These are phyloP conservation scores for Eucalyptus pauciflora DNA, from an alignment of 345 rosid species.

Conservation along the genomic window DNA sequence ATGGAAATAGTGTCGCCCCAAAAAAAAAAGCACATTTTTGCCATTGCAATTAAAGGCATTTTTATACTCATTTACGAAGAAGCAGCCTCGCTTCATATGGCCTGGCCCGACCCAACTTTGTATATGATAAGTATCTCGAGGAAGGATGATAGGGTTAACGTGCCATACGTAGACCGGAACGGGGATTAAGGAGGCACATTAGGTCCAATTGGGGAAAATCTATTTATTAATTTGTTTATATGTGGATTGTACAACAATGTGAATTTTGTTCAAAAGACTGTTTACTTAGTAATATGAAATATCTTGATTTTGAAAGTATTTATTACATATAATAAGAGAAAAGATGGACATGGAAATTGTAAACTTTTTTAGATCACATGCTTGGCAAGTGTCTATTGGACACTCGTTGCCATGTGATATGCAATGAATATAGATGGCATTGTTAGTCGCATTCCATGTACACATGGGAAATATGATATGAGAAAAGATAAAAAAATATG, in stretches of 20 bases:
- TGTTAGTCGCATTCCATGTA: neutral
- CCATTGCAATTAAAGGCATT: neutral
- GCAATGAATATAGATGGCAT: neutral
- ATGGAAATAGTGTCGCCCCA: too few relatives aligned
- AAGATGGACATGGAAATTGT: neutral
- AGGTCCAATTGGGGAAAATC: too few relatives aligned
- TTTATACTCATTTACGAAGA: too few relatives aligned
- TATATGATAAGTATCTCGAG: too few relatives aligned
- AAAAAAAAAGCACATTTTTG: neutral
- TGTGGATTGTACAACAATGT: neutral
- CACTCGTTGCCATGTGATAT: neutral
- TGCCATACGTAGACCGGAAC: accelerated
- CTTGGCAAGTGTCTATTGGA: neutral
- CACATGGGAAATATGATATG: neutral
- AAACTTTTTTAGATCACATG: neutral
- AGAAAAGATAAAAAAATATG: neutral
- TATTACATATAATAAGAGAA: neutral
- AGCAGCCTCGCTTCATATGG: neutral
- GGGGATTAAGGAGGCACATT: too few relatives aligned
- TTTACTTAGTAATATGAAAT: neutral
- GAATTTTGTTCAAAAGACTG: neutral
- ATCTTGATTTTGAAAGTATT: neutral
- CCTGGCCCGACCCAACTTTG: too few relatives aligned
- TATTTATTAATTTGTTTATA: neutral
- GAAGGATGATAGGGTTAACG: too few relatives aligned